phyloP scores from a whole-genome alignment of 257 asterid genomes.

The Solanum lycopersicoides region DNA sequence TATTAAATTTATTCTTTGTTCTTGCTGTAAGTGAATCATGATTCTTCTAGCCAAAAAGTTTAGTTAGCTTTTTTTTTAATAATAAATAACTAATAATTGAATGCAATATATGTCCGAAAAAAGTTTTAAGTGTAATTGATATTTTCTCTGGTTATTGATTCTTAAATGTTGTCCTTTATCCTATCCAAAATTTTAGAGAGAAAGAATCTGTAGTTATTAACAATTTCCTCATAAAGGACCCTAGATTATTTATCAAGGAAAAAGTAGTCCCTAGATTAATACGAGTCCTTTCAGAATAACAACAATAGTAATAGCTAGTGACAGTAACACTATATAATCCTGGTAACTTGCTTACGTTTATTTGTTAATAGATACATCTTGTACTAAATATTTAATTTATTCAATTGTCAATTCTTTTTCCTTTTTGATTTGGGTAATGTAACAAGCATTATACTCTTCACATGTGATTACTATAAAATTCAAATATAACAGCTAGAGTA shows the following conservation, averaged over 20 bases:
- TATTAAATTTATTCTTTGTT: not conserved
- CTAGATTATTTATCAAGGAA: not conserved
- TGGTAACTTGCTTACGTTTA: not conserved
- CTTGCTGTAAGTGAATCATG: not conserved
- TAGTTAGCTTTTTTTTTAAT: not conserved
- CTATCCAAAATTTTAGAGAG: not conserved
- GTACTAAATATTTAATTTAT: not conserved
- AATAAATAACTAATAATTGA: not conserved
- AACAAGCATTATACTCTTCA: not conserved
- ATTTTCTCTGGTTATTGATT: not conserved
- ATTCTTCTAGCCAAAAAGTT: not conserved
- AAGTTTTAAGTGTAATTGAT: accelerated
- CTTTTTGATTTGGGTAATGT: not conserved
- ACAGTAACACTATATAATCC: not conserved
- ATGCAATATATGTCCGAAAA: not conserved
- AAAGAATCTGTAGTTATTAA: not conserved
- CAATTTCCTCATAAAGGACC: not conserved
- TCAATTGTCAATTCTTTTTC: not conserved
- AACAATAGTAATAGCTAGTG: not conserved
- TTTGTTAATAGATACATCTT: not conserved
- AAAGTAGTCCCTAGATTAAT: not conserved
- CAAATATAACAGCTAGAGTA: not conserved
- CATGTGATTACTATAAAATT: not conserved
- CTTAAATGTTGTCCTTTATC: not conserved
- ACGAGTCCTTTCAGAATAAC: not conserved